Percentiles rank a stretch among this genome's conserved stretches.
These are phyloP conservation scores for Trichocladium antarcticum DNA, from an alignment of 495 filamentous ascomycete species.

Conservation along the genomic window DNA sequence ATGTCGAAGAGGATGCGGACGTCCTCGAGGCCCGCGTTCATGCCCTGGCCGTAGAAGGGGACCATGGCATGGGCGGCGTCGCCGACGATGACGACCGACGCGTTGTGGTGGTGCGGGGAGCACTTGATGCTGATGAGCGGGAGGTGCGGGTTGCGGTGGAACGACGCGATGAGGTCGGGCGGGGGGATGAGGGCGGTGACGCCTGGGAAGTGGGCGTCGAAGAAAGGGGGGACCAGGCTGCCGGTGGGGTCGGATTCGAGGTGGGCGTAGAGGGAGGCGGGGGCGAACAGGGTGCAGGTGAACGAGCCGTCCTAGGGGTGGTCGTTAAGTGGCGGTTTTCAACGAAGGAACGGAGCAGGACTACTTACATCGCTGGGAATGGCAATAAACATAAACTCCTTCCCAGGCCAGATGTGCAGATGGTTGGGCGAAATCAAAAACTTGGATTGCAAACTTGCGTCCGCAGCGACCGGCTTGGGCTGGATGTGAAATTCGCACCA, in stretches of 20 bases:
- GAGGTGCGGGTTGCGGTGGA: conserved; percentile 69
- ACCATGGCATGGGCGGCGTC: conserved; percentile 98
- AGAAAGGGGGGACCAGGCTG: conserved; percentile 52
- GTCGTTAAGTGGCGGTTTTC: neutral
- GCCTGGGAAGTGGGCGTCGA: conserved; percentile 70
- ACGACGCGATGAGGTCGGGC: conserved; percentile 56
- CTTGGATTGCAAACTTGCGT: conserved; percentile 37
- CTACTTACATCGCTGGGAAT: conserved; percentile 58
- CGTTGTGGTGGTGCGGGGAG: conserved; percentile 67
- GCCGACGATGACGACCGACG: conserved; percentile 74
- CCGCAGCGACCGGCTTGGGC: conserved; percentile 16
- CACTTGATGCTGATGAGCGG: conserved; percentile 91
- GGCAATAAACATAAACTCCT: conserved; percentile 94
- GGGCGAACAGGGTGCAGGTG: conserved; percentile 88
- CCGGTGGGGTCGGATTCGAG: conserved; percentile 45
- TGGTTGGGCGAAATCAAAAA: conserved; percentile 82
- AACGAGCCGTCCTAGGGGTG: conserved; percentile 64
- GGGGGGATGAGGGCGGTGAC: conserved; percentile 72
- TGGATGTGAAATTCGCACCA: conserved; percentile 95
- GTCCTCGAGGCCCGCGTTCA: conserved; percentile 81
- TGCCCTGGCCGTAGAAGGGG: conserved; percentile 84
- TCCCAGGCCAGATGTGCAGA: conserved; percentile 93
- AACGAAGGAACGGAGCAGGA: neutral
- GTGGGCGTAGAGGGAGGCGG: conserved; percentile 44
- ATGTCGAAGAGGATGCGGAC: conserved; percentile 66